Conservation (phyloP, 2,329 filamentous ascomycete species). For the Sclerotinia trifoliorum region DNA sequence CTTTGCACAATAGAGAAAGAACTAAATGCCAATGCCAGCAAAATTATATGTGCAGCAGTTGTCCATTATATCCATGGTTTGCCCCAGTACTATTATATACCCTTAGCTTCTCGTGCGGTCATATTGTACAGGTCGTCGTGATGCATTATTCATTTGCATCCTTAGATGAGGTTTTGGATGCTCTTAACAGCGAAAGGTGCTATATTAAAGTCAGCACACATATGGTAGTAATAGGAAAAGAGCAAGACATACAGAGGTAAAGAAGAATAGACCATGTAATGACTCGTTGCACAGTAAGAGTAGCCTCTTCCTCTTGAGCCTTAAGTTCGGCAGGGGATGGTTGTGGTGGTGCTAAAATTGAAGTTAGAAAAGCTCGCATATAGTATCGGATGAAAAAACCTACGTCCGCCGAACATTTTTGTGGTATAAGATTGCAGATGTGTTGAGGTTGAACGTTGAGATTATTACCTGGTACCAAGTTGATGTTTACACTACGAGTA, state of each 20-base stretch:
- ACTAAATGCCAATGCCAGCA: background rate
- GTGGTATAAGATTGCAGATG: slow-evolving; percentile 19
- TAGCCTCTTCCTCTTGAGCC: slow-evolving; percentile 66
- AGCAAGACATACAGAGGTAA: slow-evolving; percentile 66
- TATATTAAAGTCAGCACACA: slow-evolving; percentile 35
- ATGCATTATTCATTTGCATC: slow-evolving; percentile 3
- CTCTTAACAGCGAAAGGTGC: slow-evolving; percentile 57
- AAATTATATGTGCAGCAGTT: slow-evolving; percentile 1
- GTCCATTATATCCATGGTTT: background rate
- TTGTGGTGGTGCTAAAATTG: slow-evolving; percentile 57
- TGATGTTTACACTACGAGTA: slow-evolving; percentile 15
- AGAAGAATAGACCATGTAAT: slow-evolving; percentile 64
- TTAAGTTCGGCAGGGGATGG: slow-evolving; percentile 69
- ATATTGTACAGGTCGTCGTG: slow-evolving; percentile 21
- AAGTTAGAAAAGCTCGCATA: slow-evolving; percentile 18
- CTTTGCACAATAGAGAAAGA: background rate
- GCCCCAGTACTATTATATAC: background rate
- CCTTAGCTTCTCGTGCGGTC: background rate
- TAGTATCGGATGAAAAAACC: slow-evolving; percentile 36
- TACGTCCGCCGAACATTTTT: slow-evolving; percentile 65
- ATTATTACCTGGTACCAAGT: background rate
- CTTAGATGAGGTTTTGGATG: slow-evolving; percentile 50
- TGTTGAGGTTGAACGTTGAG: slow-evolving; percentile 11
- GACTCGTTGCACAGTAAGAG: slow-evolving; percentile 65
- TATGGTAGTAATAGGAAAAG: background rate